Evolutionary conservation across 257 asterid species (phyloP), one percentile per base, ranked within the genome.

Genomic region (Verbascum thapsus): DNA sequence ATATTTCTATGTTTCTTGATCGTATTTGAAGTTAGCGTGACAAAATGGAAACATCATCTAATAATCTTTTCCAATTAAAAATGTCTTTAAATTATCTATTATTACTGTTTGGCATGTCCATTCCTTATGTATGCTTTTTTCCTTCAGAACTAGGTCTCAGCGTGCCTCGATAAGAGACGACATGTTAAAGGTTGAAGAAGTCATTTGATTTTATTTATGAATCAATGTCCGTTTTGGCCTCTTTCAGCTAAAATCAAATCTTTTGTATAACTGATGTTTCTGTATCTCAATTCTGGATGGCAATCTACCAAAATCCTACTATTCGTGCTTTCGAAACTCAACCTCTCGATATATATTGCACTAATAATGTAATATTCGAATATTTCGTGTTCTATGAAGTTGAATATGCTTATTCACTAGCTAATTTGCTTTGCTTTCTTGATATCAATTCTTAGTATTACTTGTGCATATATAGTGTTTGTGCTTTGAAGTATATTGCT

Each of bases 71-170:
- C 32, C 32, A 26, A 26, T 26, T 26, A 26, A n/a, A n/a, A n/a
- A 26, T 48, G n/a, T 11, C 19, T 48, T 34, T 34, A 54, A 38
- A 12, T 49, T 10, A 47, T 38, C 23, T 22, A 15, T 18, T 13
- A n/a, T 18, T 32, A 40, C 50, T 26, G 52, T 59, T 13, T 22
- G 50, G 23, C 30, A 52, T n/a, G 8, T 39, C 30, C 8, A 5
- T 15, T 64, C 23, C 77, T 75, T 58, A 69, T 35, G 22, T 23
- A 12, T 16, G 8, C 0, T 56, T 55, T 41, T 63, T 64, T 69
- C 15, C 50, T 66, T 61, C 95, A 89, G 96, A 86, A 73, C 38
- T 89, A 35, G 94, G 96, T 72, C 90, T 82, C 70, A 32, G 76
- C 16, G 91, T 80, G 74, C 96, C 95, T 35, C 96, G 95, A 82